Conservation (phyloP, 495 filamentous ascomycete species). For the Penicillium macrosclerotiorum region DNA sequence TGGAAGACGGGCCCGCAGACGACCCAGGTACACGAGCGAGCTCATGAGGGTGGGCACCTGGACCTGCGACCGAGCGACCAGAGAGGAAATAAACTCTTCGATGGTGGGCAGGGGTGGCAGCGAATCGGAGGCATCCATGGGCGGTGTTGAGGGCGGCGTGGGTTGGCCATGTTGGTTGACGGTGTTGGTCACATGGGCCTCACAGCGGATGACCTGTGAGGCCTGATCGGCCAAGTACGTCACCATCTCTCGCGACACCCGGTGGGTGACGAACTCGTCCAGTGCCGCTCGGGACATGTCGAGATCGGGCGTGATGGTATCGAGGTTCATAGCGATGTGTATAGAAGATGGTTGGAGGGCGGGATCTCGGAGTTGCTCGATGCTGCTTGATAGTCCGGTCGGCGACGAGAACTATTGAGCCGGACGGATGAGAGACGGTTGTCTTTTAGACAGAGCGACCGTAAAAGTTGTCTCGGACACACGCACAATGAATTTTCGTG, state of each 20-base stretch:
- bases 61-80: constrained; percentile 90
- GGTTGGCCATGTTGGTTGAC: constrained; percentile 59
- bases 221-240: constrained; percentile 79
- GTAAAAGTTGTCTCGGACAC: no score
- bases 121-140: constrained; percentile 45
- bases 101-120: constrained; percentile 67
- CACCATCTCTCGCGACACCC: constrained; percentile 84
- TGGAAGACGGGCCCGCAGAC: constrained; percentile 78
- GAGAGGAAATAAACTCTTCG: constrained; percentile 84
- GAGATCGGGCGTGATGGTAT: constrained; percentile 56
- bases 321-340: no score
- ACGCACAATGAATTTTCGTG: no score
- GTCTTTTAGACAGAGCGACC: no score
- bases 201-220: constrained; percentile 86
- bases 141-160: constrained; percentile 67
- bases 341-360: background rate
- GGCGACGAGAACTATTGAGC: no score
- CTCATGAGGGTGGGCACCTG: constrained; percentile 97
- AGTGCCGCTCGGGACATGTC: constrained; percentile 78
- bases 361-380: background rate
- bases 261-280: constrained; percentile 81
- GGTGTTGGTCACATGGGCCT: constrained; percentile 49
- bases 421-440: no score
- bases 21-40: constrained; percentile 85
- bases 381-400: background rate